These are phyloP conservation scores for Globisporangium radiosum DNA, from an alignment of 352 stramenopile genomes.

Conservation along the genomic window DNA sequence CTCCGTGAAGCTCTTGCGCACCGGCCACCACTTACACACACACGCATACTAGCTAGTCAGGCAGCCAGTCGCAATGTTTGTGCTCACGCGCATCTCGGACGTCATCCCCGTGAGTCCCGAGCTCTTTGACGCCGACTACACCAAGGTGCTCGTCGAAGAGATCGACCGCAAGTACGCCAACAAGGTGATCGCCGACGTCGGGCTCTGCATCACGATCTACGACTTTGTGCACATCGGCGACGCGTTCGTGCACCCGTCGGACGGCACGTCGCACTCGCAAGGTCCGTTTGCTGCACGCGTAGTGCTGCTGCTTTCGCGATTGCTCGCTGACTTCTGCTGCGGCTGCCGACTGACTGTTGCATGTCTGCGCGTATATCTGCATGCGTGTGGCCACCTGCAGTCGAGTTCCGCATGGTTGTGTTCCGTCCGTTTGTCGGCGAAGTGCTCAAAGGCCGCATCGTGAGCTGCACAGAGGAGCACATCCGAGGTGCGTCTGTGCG, in stretches of 20 bases:
- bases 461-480: constrained; percentile 86
- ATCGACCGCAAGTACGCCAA: constrained; percentile 89
- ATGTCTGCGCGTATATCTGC: background rate
- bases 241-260: constrained; percentile 76
- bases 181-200: constrained; percentile 85
- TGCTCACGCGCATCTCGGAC: constrained; percentile 79
- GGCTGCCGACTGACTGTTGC: background rate
- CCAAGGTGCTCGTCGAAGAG: constrained; percentile 82
- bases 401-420: constrained; percentile 87
- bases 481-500: constrained; percentile 43
- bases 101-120: constrained; percentile 78
- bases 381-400: constrained; percentile 13
- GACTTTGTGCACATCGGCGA: constrained; percentile 87
- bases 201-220: constrained; percentile 85
- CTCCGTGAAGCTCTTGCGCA: background rate
- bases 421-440: constrained; percentile 86
- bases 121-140: constrained; percentile 80
- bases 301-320: background rate
- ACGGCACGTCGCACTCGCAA: constrained; percentile 84
- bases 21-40: background rate
- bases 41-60: background rate
- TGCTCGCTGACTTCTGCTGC: background rate
- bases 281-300: constrained; percentile 13
- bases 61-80: constrained; percentile 47
- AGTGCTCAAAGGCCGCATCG: constrained; percentile 84